phyloP scores from a whole-genome alignment of 805 yeast species.

The Candida lessepsii region DNA sequence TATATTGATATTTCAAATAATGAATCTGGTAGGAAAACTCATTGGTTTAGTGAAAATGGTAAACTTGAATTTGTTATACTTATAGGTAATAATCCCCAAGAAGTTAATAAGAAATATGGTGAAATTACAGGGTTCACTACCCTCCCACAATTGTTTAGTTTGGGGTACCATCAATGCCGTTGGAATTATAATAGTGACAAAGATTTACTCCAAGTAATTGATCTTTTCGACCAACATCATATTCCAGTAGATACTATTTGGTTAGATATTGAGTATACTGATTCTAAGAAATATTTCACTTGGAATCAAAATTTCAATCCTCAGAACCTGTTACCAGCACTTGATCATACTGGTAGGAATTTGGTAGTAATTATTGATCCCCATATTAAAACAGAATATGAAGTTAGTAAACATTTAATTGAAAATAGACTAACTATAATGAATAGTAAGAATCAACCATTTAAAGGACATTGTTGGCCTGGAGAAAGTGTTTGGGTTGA shows the following conservation, averaged over 20 bases:
- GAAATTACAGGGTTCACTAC: conserved; percentile 67
- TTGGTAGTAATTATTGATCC: conserved; percentile 89
- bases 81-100: conserved; percentile 56
- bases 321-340: conserved; percentile 56
- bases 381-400: conserved; percentile 74
- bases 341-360: conserved; percentile 74
- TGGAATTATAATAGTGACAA: conserved; percentile 93
- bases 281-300: conserved; percentile 82
- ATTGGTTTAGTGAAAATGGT: conserved; percentile 95
- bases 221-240: conserved; percentile 64
- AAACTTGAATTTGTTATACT: conserved; percentile 70
- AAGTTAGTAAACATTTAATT: conserved; percentile 54
- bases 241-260: conserved; percentile 92
- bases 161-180: conserved; percentile 95
- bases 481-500: conserved; percentile 96
- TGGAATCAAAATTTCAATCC: conserved; percentile 85
- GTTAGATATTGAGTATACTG: conserved; percentile 93
- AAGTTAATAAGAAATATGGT: conserved; percentile 62
- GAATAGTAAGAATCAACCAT: conserved; percentile 48
- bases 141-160: conserved; percentile 73
- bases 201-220: conserved; percentile 74
- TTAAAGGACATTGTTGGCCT: conserved; percentile 95
- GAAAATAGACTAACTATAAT: conserved; percentile 45
- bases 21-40: conserved; percentile 46
- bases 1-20: conserved; percentile 61